Evolutionary conservation across 306 rosid genomes (phyloP).

Genomic region (Pachyrhizus erosus): DNA sequence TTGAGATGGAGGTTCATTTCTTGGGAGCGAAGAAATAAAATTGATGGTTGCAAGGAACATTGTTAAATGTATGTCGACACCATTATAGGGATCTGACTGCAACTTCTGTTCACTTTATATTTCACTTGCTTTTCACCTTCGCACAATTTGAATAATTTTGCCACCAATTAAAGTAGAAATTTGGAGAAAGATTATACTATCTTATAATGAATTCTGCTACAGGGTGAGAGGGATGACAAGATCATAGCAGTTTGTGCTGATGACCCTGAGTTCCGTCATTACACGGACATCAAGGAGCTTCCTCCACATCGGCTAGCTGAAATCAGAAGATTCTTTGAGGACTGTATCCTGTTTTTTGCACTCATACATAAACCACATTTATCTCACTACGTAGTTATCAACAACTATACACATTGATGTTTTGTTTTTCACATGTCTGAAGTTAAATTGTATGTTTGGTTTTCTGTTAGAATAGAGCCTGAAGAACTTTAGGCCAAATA

Average conservation of each 20-base stretch:
- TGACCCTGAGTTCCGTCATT: constrained; percentile 93
- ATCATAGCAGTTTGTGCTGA: constrained; percentile 98
- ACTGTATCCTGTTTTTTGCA: constrained; percentile 75
- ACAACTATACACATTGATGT: not conserved
- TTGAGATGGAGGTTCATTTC: constrained; percentile 9
- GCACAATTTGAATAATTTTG: constrained; percentile 4
- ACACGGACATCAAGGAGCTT: constrained; percentile 82
- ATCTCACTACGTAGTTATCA: not conserved
- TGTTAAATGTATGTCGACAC: not conserved
- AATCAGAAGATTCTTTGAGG: constrained; percentile 96
- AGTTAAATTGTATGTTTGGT: too few species aligned
- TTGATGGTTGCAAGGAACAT: constrained; percentile 1
- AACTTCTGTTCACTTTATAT: constrained; percentile 9
- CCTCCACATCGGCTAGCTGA: constrained; percentile 98
- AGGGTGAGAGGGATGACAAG: constrained; percentile 99
- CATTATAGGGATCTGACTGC: not conserved
- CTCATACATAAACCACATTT: not conserved
- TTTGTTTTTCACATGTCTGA: not conserved
- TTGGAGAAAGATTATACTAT: not conserved
- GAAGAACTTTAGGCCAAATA: not conserved
- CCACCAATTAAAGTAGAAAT: not conserved
- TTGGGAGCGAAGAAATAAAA: not conserved
- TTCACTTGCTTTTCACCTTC: constrained; percentile 18
- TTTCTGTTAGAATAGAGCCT: not conserved
- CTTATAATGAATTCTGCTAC: constrained; percentile 38